phyloP scores from a whole-genome alignment of 345 rosid genomes.

The Populus pruinosa region DNA sequence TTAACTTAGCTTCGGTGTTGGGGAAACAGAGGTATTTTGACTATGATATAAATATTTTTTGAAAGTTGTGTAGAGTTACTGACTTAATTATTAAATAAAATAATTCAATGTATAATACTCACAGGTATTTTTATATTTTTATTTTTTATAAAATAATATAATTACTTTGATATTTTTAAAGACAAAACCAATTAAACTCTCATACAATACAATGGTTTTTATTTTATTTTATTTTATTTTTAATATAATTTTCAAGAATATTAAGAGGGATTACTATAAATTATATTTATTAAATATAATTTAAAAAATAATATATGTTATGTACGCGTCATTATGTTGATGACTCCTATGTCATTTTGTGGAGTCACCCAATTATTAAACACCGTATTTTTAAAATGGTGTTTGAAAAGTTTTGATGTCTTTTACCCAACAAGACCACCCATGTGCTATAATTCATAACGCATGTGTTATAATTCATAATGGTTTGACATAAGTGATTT shows the following conservation, averaged over 20 bases:
- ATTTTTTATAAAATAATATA: background rate
- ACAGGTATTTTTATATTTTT: background rate
- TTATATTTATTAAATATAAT: too few species aligned
- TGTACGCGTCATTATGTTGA: rapidly evolving
- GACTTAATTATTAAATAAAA: background rate
- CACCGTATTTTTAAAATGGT: rapidly evolving
- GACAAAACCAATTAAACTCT: background rate
- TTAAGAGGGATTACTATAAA: too few species aligned
- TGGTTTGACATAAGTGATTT: too few species aligned
- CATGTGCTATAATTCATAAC: rapidly evolving
- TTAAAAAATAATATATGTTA: too few species aligned
- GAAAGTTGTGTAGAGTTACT: background rate
- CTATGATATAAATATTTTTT: background rate
- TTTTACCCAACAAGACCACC: rapidly evolving
- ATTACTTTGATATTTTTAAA: background rate
- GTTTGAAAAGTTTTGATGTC: too few species aligned
- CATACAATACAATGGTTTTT: too few species aligned
- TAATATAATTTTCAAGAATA: background rate
- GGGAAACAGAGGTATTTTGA: background rate
- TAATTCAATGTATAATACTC: background rate
- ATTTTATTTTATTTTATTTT: background rate
- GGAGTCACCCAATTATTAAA: rapidly evolving
- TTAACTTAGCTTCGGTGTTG: background rate
- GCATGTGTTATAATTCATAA: too few species aligned
- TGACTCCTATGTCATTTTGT: rapidly evolving